Evolutionary conservation across 805 yeast species (phyloP).

Genomic region (Ogataea allantospora): DNA sequence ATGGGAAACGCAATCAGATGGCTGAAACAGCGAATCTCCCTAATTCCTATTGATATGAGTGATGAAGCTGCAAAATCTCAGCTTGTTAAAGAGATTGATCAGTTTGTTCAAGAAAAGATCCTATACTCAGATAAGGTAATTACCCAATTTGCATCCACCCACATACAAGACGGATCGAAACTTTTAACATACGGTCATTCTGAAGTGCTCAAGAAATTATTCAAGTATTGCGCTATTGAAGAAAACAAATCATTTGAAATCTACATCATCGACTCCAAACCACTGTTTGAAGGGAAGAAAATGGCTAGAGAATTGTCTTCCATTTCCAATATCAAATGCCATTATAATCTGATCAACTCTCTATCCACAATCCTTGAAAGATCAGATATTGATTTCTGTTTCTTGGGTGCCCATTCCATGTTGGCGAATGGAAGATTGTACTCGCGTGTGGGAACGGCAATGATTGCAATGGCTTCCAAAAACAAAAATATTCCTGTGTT

Average conservation of each 20-base stretch:
- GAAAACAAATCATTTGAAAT: slow-evolving; percentile 70
- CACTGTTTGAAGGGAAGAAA: slow-evolving; percentile 88
- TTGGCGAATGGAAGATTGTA: slow-evolving; percentile 90
- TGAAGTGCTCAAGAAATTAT: slow-evolving; percentile 72
- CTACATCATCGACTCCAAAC: slow-evolving; percentile 88
- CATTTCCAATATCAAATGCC: slow-evolving; percentile 60
- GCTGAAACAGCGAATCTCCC: slow-evolving; percentile 91
- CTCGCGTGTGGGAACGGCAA: slow-evolving; percentile 92
- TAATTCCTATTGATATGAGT: slow-evolving; percentile 67
- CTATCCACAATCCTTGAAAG: slow-evolving; percentile 70
- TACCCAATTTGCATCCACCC: slow-evolving; percentile 73
- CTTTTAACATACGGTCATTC: slow-evolving; percentile 88
- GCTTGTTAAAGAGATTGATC: slow-evolving; percentile 68
- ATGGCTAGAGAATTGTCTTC: slow-evolving; percentile 63
- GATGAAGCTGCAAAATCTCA: slow-evolving; percentile 67
- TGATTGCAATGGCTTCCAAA: slow-evolving; percentile 88
- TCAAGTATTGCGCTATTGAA: slow-evolving; percentile 62
- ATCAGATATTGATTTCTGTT: slow-evolving; percentile 79
- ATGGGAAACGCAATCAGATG: slow-evolving; percentile 99
- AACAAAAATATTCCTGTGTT: slow-evolving; percentile 88
- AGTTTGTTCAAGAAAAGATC: slow-evolving; percentile 79
- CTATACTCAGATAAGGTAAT: slow-evolving; percentile 82
- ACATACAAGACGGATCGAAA: slow-evolving; percentile 72
- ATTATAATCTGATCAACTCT: slow-evolving; percentile 78
- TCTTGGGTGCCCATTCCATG: slow-evolving; percentile 97